Percentiles rank a stretch among this genome's conserved stretches.
These are phyloP conservation scores for Myxozyma geophila DNA, from an alignment of 805 yeast genomes.

Conservation along the genomic window DNA sequence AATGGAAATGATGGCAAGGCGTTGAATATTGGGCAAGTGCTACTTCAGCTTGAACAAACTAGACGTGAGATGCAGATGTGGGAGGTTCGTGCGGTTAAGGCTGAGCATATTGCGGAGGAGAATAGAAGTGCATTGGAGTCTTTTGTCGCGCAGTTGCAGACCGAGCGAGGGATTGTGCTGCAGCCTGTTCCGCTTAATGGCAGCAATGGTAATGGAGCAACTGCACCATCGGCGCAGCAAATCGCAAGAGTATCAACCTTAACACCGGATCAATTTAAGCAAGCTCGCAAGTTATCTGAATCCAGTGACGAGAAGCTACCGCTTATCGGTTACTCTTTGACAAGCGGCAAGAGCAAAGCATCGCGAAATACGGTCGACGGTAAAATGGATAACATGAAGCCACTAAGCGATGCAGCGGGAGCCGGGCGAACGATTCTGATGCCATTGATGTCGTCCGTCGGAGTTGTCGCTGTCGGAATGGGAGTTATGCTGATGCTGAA, in stretches of 20 bases:
- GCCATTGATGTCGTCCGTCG: conserved; percentile 31
- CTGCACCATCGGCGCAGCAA: background rate
- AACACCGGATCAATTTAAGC: conserved; percentile 25
- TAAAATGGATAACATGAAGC: background rate
- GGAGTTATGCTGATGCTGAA: conserved; percentile 30
- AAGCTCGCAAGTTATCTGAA: conserved; percentile 7
- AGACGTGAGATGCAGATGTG: conserved; percentile 20
- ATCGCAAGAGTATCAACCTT: conserved; percentile 13
- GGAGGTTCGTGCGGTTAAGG: conserved; percentile 26
- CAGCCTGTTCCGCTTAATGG: background rate
- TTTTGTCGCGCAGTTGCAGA: conserved; percentile 11
- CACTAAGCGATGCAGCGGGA: background rate
- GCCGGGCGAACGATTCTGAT: conserved; percentile 3
- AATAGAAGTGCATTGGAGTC: conserved; percentile 21
- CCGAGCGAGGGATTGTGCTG: conserved; percentile 10
- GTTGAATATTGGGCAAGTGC: conserved; percentile 14
- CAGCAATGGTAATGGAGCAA: background rate
- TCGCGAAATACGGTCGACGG: background rate
- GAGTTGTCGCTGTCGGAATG: conserved; percentile 31
- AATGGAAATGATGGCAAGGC: conserved; percentile 16
- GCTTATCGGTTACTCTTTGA: background rate
- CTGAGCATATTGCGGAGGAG: conserved; percentile 27
- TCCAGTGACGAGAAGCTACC: conserved; percentile 8
- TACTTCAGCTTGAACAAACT: conserved; percentile 28
- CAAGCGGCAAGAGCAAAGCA: background rate